Evolutionary conservation across 352 stramenopile genomes (phyloP), one percentile per base, ranked within the genome.

Genomic region (Phytophthora brassicae): DNA sequence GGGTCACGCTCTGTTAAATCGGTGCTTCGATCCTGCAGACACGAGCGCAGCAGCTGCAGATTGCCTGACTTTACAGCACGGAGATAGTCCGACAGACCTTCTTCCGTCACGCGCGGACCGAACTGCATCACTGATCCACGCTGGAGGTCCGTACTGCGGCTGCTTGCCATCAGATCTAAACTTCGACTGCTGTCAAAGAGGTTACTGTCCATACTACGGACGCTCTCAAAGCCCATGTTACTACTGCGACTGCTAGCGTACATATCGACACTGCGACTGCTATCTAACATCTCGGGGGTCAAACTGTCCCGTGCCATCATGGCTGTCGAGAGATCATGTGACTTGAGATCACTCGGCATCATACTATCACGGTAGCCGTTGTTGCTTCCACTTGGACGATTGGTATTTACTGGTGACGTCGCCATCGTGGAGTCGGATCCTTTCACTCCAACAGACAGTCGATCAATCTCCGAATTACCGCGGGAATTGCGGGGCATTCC

Each of bases 1-100:
- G 82, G 70, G 46, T 95, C 86, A 14, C 79, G 79, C 52, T 89
- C 68, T 14, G 72, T 66, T 29, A 93, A 66, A 46, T 92, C 73
- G 2, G 77, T 91, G 45, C 61, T 79, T 46, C 74, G 61, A 56
- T 90, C 81, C 48, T 88, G 68, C 26, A 92, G 61, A 36, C 66
- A 82, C 0, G 63, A 48, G 36, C 78, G 79, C n/a, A 92, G 56
- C 60, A 83, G 23, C 55, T 83, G 65, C 14, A 87, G 50, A 55
- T 92, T 90, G 59, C 83, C 81, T 1, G 71, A 77, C 66, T 87
- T 88, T 19, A 82, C 81, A 13, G 83, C 83, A 19, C 75, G 71
- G 11, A 92, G 70, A 24, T 86, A 86, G 23, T 83, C 70, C 0
- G 83, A 76, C 11, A 92, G 72, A 16, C 77, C 75, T 16, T 83